Percentiles rank a stretch among this genome's conserved stretches.
These are phyloP conservation scores for Opeltia flavorubescens DNA, from an alignment of 495 filamentous ascomycete species.

Conservation along the genomic window DNA sequence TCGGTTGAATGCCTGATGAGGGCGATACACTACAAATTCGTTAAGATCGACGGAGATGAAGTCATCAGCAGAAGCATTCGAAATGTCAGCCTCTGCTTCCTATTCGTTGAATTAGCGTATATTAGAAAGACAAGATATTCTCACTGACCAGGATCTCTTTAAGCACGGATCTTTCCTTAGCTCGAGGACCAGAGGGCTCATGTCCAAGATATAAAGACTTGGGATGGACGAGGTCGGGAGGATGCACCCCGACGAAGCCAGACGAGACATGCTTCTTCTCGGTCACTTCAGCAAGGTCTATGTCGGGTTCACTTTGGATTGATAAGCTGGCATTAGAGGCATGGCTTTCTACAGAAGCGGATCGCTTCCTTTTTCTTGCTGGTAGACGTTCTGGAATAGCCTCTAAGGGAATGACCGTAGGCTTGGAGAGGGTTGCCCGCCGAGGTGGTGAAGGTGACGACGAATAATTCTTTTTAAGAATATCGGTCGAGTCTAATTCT, in stretches of 20 bases:
- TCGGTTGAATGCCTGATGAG: constrained; percentile 16
- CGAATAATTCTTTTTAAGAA: too few relatives aligned
- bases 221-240: constrained; percentile 18
- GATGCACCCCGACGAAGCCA: not conserved
- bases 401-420: too few relatives aligned
- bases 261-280: constrained; percentile 1
- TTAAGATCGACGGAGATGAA: constrained; percentile 34
- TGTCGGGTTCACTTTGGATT: not conserved
- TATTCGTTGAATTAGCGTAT: not conserved
- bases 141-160: constrained; percentile 16
- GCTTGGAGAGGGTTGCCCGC: too few relatives aligned
- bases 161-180: constrained; percentile 18
- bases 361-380: constrained; percentile 1
- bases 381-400: too few relatives aligned
- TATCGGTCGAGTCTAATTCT: not conserved
- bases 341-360: not conserved
- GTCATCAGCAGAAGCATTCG: constrained; percentile 4
- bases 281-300: not conserved
- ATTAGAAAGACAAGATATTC: not conserved
- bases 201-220: constrained; percentile 24
- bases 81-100: not conserved
- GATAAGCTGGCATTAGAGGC: too few relatives aligned
- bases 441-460: too few relatives aligned
- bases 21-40: constrained; percentile 38
- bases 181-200: constrained; percentile 12